Evolutionary conservation across 257 asterid species (phyloP).

Genomic region (Solanum chiquidenum): DNA sequence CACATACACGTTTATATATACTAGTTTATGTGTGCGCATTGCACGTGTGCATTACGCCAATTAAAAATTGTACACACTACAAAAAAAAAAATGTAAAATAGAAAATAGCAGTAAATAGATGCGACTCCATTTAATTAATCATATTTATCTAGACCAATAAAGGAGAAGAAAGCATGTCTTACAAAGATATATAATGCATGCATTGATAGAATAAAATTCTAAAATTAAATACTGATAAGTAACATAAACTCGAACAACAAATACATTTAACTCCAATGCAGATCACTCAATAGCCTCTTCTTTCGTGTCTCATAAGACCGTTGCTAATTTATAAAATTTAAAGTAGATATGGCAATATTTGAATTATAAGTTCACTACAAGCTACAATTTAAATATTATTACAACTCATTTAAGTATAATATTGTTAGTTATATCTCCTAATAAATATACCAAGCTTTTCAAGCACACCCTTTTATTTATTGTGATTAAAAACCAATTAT

Average conservation of each 20-base stretch:
- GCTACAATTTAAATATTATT: background rate
- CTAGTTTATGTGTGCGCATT: background rate
- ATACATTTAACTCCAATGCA: no score
- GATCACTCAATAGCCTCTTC: no score
- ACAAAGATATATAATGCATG: background rate
- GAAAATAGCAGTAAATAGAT: no score
- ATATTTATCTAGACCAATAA: background rate
- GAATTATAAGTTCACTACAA: background rate
- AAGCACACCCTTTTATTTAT: background rate
- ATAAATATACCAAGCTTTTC: background rate
- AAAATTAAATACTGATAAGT: no score
- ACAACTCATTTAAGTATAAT: background rate
- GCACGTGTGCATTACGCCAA: background rate
- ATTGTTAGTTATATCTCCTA: background rate
- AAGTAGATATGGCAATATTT: background rate
- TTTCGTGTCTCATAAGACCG: no score
- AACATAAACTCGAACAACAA: no score
- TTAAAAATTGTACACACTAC: no score
- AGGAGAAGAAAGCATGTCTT: background rate
- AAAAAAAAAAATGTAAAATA: background rate
- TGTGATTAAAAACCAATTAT: background rate
- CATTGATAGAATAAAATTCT: background rate
- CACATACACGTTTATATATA: no score
- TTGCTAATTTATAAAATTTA: background rate
- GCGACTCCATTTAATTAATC: background rate